phyloP scores from a whole-genome alignment of 148 eudicot genomes.

The Amaranthus hypochondriacus region DNA sequence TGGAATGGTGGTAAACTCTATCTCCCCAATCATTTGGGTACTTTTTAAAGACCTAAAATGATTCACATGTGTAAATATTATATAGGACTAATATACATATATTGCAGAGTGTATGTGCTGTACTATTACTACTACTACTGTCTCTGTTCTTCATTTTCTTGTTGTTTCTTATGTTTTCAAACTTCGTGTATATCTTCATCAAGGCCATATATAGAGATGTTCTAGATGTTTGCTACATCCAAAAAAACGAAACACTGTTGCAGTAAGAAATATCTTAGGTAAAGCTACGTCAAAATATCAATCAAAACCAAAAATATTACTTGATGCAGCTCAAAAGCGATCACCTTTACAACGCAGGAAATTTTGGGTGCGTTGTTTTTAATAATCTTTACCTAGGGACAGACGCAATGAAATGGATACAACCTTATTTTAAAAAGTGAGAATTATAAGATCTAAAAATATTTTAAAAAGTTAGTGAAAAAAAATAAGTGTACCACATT shows the following conservation, averaged over 20 bases:
- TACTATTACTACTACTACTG: background rate
- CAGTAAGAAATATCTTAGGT: background rate
- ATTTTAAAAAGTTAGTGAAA: too few relatives aligned
- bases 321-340: too few relatives aligned
- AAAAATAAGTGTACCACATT: too few relatives aligned
- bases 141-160: background rate
- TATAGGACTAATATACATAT: background rate
- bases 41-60: background rate
- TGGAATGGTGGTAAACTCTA: background rate
- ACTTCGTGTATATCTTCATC: background rate
- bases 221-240: too few relatives aligned
- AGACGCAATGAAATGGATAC: too few relatives aligned
- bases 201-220: background rate
- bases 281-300: too few relatives aligned
- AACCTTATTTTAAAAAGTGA: too few relatives aligned
- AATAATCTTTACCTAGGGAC: too few relatives aligned
- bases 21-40: conserved; percentile 14
- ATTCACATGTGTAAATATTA: conserved; percentile 6
- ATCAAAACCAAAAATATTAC: too few relatives aligned
- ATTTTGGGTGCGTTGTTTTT: too few relatives aligned
- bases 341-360: too few relatives aligned
- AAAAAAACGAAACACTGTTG: background rate
- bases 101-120: background rate
- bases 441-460: too few relatives aligned
- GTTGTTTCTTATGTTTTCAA: background rate